Evolutionary conservation across 1,284 basidiomycete species (phyloP).

Genomic region (Ustilago curta): DNA sequence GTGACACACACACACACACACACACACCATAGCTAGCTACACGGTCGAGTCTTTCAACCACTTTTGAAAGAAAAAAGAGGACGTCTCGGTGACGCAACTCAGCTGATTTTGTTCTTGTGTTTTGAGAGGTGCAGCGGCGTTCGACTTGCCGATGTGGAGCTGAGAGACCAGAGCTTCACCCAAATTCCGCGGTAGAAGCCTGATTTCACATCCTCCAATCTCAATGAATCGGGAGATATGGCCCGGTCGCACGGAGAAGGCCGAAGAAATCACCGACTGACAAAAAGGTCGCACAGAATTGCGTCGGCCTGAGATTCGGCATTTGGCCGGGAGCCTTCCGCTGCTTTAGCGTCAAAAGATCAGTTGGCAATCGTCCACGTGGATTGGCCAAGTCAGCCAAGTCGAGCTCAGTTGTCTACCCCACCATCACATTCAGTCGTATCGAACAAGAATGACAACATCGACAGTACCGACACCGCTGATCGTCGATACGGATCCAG

Average conservation of each 20-base stretch:
- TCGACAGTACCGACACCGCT: conserved; percentile 30
- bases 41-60: too few species aligned
- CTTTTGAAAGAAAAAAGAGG: too few species aligned
- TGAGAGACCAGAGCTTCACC: not conserved
- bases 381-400: not conserved
- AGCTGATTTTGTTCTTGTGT: conserved; percentile 25
- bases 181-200: too few species aligned
- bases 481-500: conserved; percentile 71
- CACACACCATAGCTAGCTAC: too few species aligned
- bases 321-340: not conserved
- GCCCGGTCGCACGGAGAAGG: too few species aligned
- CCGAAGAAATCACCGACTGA: too few species aligned
- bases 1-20: too few species aligned
- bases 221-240: too few species aligned
- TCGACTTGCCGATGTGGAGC: conserved; percentile 11
- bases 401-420: too few species aligned
- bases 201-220: too few species aligned
- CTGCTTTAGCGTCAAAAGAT: not conserved
- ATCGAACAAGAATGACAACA: not conserved
- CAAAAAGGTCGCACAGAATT: not conserved
- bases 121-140: conserved; percentile 6
- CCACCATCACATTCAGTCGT: not conserved
- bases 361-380: not conserved
- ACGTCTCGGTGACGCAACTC: conserved; percentile 19
- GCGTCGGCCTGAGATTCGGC: not conserved